Base-by-base conservation (phyloP, 805 yeast species). In the Candida argentea region DNA sequence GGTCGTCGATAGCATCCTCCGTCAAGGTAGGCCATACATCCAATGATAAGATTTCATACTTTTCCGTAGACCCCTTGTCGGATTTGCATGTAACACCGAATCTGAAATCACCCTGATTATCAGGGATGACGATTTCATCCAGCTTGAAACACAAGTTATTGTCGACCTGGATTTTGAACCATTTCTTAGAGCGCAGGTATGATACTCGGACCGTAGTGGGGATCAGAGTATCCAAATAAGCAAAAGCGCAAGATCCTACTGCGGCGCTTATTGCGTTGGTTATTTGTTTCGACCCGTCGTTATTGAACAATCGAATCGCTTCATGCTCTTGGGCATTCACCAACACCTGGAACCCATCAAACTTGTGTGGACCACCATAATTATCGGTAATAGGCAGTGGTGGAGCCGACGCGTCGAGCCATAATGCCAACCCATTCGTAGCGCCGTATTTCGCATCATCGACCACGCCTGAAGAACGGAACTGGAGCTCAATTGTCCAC, bases 71-170 rank as follows among this genome's bases (percentile, higher is more conserved):
- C 1, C 43, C 44, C 17, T 70, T 54, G 22, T 35, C 43, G 1
- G 43, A 34, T 12, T 43, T 43, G 2, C 77, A 81, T 19, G 76
- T 56, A 4, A 70, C 52, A 33, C 85, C 85, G 26, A 79, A 33
- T 26, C 52, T 61, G 34, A 67, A 60, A 19, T 57, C 52, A 8
- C 55, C 39, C 1, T 45, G 37, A 13, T 37, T 32, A 5, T 48
- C 35, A 18, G 70, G 70, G 12, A 80, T 44, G 20, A 51, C 44
- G 20, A 80, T 55, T 30, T 69, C 50, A 33, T 70, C 67, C 0
- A 86, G 75, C 48, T 74, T 74, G 50, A 80, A 71, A 44, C 86
- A 75, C 32, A 81, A 59, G 39, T 67, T 72, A 48, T 81, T 81
- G 50, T 81, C 84, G 27, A 78, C 56, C 36, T 81, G 84, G n/a